Conservation (phyloP, 306 rosid species). For the Medicago arabica region DNA sequence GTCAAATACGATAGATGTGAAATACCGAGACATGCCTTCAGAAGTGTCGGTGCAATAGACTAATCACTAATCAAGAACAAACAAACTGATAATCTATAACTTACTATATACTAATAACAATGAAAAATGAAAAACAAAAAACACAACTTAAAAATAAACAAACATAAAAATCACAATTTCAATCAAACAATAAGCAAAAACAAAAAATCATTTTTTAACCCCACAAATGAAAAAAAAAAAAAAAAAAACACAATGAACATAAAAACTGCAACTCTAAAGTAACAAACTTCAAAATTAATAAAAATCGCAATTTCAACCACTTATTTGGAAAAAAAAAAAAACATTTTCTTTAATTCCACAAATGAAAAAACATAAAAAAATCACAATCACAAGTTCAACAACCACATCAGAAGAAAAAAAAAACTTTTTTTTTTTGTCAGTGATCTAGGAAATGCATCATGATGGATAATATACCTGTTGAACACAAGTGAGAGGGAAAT, state of each 20-base stretch:
- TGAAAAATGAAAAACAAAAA: slow-evolving; percentile 9
- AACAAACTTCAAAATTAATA: neutral
- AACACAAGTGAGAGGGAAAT: slow-evolving; percentile 83
- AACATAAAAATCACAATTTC: neutral
- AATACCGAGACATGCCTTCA: no score
- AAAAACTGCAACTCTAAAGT: neutral
- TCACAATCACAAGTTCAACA: neutral
- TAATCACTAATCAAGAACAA: no score
- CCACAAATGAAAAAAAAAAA: neutral
- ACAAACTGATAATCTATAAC: no score
- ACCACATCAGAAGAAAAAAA: neutral
- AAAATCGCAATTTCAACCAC: neutral
- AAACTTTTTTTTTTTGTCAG: neutral
- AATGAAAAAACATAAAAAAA: neutral
- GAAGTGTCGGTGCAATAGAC: no score
- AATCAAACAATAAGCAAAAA: neutral
- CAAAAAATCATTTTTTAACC: neutral
- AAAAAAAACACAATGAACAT: neutral
- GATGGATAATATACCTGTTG: slow-evolving; percentile 60
- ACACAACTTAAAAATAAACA: neutral
- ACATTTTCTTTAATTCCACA: neutral
- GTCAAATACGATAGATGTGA: no score
- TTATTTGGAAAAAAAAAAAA: neutral
- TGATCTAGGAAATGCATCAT: neutral
- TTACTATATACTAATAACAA: no score